Evolutionary conservation across 495 filamentous ascomycete genomes (phyloP), one percentile per base, ranked within the genome.

Genomic region (Aspergillus indologenus): DNA sequence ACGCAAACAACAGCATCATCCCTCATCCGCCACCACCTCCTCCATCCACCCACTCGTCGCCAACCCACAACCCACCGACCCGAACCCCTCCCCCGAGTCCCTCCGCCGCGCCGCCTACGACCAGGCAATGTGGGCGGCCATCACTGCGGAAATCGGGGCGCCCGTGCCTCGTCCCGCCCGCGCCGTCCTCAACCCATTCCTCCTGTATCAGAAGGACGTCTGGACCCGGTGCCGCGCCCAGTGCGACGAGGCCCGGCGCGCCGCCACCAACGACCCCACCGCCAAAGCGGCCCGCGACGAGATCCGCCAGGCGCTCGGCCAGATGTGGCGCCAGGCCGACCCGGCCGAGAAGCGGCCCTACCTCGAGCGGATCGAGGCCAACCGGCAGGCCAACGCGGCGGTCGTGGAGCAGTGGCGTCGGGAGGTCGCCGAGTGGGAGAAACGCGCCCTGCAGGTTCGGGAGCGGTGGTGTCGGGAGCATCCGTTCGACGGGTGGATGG

Each of bases 321-420:
- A 86, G 64, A 92, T 91, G 89, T 98, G 94, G 94, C 86, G 88
- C 60, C 86, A 89, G 55, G 87, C 89, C 0, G 64, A 77, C 4
- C 80, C 81, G 9, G 89, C 87, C 34, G 79, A 81, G 59, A 88
- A 87, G 68, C 76, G 80, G 66, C 92, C 90, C 23, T 97, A 90
- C 63, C 74, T 90, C 55, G 86, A 90, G 42, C 79, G 85, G 66
- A 86, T 87, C 5, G 83, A 87, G 59, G 80, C 77, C 18, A 84
- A 89, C 59, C 90, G 89, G 59, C 77, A 81, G 51, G 73, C 64
- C 5, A 86, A 90, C 64, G 76, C 75, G n/a, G 76, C 81, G 58
- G 77, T 79, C 3, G 68, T 83, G 57, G 81, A 76, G 20, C 73
- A 73, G 22, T 95, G 82, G 73, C 84, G 81, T 61, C 73, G 71